Evolutionary conservation across 495 filamentous ascomycete genomes (phyloP), one percentile per base, ranked within the genome.

Genomic region (Penicillium ochrochloron): DNA sequence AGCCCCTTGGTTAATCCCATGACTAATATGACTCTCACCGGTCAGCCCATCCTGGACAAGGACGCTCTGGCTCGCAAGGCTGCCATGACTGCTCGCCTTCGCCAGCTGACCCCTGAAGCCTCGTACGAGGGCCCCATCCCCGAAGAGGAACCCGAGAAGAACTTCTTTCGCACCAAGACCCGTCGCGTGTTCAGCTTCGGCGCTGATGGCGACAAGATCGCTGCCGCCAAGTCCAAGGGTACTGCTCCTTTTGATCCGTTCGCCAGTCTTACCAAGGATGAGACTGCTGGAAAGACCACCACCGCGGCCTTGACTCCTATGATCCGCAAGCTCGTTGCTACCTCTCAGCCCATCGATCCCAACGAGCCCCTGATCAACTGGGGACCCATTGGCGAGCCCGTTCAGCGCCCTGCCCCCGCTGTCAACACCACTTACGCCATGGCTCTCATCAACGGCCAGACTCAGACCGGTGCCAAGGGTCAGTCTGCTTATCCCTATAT

Each of bases 361-460:
- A 34, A 39, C 4, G 61, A 63, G 12, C 25, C 23, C 25, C 42
- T 59, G 17, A 6, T 41, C 37, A 42, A 53, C 29, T 64, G 34
- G 31, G 56, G 56, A 12, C 27, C 56, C n/a, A 64, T 64, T 57
- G 62, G 62, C 19, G 23, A 44, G 29, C 62, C 55, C 54, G 55
- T 52, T 31, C 46, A 25, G 21, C 48, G 27, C 19, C 37, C 50
- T 23, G 2, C 9, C 21, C 8, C 3, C 2, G 0, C 5, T 29
- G 17, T 5, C n/a, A 21, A 19, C 19, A 37, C 37, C 19, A 9
- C 21, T 27, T 5, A 19, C 39, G 15, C 25, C 3, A 14, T 5
- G 23, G 3, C n/a, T 6, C 1, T 3, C 46, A 2, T 27, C 46
- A 15, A 50, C 46, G 21, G 11, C 46, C 7, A 27, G 10, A 2